phyloP scores from a whole-genome alignment of 345 rosid species.

The Pistacia integerrima region DNA sequence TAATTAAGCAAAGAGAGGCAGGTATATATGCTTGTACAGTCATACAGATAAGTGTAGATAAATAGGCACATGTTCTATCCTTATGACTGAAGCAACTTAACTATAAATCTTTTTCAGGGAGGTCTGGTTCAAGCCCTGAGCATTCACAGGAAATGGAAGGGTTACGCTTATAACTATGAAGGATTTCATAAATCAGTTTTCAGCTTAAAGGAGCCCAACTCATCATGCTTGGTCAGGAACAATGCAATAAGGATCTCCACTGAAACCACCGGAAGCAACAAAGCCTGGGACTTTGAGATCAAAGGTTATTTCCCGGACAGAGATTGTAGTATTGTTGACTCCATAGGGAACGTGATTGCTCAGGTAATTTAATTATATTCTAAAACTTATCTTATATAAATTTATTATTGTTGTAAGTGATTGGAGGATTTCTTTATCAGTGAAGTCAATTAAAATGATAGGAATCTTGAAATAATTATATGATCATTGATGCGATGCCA shows the following conservation, averaged over 20 bases:
- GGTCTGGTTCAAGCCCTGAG: constrained; percentile 72
- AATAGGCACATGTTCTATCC: neutral
- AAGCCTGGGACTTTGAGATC: constrained; percentile 49
- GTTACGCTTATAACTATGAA: constrained; percentile 59
- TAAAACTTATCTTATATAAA: no score
- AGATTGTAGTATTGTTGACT: constrained; percentile 57
- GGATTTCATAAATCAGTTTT: constrained; percentile 66
- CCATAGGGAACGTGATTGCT: constrained; percentile 50
- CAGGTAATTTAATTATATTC: constrained; percentile 33
- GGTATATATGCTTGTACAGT: neutral
- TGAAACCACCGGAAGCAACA: constrained; percentile 30
- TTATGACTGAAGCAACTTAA: neutral
- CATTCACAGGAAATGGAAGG: constrained; percentile 73
- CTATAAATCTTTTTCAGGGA: constrained; percentile 35
- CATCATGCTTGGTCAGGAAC: constrained; percentile 45
- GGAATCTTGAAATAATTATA: neutral
- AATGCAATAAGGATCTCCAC: constrained; percentile 46
- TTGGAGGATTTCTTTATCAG: neutral
- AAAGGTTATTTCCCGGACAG: constrained; percentile 71
- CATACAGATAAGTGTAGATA: neutral
- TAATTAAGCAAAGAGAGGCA: neutral
- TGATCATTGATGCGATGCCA: neutral
- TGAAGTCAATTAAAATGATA: neutral
- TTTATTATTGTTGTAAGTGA: neutral
- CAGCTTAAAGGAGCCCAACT: constrained; percentile 57